Evolutionary conservation across 768 basidiomycete species (phyloP), one percentile per base, ranked within the genome.

Genomic region (Leccinellum rugosiceps): DNA sequence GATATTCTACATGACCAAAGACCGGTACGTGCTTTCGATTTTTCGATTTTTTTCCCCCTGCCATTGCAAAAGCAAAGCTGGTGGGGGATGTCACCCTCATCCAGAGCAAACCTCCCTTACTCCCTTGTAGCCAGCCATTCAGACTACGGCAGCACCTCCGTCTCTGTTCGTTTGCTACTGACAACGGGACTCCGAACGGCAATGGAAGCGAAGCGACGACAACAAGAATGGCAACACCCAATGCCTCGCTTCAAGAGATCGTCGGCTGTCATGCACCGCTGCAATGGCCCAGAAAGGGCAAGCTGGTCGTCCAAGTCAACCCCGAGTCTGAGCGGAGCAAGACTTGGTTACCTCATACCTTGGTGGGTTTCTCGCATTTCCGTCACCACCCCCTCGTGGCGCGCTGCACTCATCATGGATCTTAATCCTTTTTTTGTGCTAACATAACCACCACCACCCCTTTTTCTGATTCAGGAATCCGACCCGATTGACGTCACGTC

Each of bases 251-350:
- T 19, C 44, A 61, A 23, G 55, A 63, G 6, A 17, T 19, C 25
- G 59, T 63, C 32, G 62, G 52, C 45, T 68, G n/a, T 50, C 60
- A 57, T 38, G 68, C 55, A 28, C 49, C 52, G 19, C 23, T 23
- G 35, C 56, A 57, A 43, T 83, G 82, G 82, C 82, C 82, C 46
- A 55, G 63, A 34, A 70, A 72, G 48, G 82, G 81, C 38, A 71
- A 72, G 26, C 62, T 83, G 21, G 70, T 81, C 41, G 64, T 83
- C 30, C 72, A 76, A 56, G 69, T 82, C 51, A 84, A 84, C 62
- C 73, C 73, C 5, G 70, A 63, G 2, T 65, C 64, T 8, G 57
- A 61, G 7, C 60, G 65, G 21, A 73, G 70, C 41, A 73, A 68
- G 58, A 75, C 72, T 3, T 80, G 77, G 75, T 58, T 82, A n/a